Base-by-base conservation (phyloP, 345 rosid genomes). In the Murraya koenigii region DNA sequence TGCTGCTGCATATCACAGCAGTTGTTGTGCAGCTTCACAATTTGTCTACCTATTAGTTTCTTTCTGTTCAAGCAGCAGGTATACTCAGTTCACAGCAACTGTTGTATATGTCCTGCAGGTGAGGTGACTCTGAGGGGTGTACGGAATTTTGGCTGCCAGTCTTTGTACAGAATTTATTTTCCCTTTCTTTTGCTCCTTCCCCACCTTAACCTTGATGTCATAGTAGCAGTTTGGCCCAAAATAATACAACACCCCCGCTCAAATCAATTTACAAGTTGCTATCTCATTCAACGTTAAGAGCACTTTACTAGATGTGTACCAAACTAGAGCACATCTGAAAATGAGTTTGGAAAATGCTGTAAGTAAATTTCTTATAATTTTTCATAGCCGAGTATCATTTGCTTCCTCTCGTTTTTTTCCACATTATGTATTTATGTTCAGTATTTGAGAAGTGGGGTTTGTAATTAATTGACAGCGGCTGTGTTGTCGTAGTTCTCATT, bases 331-430 rank as follows among this genome's bases (percentile, higher is more conserved):
- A 64, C 61, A 67, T 80, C 76, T 72, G 76, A 79, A 84, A 79
- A 63, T 82, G 79, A 72, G 75, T 74, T 73, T 78, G 73, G 44
- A 61, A 74, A 62, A 72, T 80, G 35, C 75, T 90, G 92, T 86
- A 90, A 90, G 80, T 90, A 89, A 85, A 4, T 83, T 84, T 79
- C 80, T 74, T 83, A 78, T 85, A 67, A 75, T 64, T 65, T 82
- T 80, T 77, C 78, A 75, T 52, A 19, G 75, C n/a, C 22, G 28
- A 69, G 36, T 69, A 30, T 68, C 14, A 9, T 33, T 28, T 61
- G 22, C 38, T 3, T 35, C 23, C 59, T 72, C 32, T 0, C 32
- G 14, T 10, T 35, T 30, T 35, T 30, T 1, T 33, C 62, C 19
- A 8, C 71, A 1, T 25, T 7, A 11, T 35, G 0, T 60, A 65